These are phyloP conservation scores for Alternaria consortialis DNA, from an alignment of 2,329 filamentous ascomycete species.

Conservation along the genomic window DNA sequence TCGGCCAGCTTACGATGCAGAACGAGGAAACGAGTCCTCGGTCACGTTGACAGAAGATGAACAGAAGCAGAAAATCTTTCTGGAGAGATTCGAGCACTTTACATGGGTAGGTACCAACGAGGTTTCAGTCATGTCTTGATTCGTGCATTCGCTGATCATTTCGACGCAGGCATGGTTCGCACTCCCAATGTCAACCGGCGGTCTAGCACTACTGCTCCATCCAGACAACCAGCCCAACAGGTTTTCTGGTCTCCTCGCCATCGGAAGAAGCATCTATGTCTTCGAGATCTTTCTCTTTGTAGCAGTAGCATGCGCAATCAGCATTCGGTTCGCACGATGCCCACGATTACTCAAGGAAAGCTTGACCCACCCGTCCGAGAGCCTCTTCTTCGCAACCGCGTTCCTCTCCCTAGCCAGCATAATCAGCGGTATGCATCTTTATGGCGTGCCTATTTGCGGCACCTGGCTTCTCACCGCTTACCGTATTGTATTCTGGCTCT, in stretches of 20 bases:
- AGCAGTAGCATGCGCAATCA: background rate
- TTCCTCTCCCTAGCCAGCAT: constrained; percentile 1
- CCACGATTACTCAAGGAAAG: background rate
- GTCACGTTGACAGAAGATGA: background rate
- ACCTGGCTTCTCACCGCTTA: constrained; percentile 1
- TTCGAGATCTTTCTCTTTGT: background rate
- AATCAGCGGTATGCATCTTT: background rate
- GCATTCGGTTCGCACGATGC: background rate
- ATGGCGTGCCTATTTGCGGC: background rate
- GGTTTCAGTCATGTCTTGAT: background rate
- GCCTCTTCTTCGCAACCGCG: constrained; percentile 8
- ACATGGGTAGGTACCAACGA: background rate
- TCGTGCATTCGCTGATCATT: background rate
- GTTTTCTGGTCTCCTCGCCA: background rate
- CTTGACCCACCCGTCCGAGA: constrained; percentile 3
- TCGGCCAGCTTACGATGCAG: background rate
- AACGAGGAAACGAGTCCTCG: background rate
- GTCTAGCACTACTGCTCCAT: constrained; percentile 4
- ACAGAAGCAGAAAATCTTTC: background rate
- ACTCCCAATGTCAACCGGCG: constrained; percentile 5
- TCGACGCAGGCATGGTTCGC: constrained; percentile 4
- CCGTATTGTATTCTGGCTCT: constrained; percentile 3
- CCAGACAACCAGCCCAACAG: background rate
- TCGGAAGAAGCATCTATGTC: background rate
- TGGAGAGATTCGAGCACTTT: background rate